Conservation (phyloP, 257 asterid genomes). For the Paraleonurus japonicus region DNA sequence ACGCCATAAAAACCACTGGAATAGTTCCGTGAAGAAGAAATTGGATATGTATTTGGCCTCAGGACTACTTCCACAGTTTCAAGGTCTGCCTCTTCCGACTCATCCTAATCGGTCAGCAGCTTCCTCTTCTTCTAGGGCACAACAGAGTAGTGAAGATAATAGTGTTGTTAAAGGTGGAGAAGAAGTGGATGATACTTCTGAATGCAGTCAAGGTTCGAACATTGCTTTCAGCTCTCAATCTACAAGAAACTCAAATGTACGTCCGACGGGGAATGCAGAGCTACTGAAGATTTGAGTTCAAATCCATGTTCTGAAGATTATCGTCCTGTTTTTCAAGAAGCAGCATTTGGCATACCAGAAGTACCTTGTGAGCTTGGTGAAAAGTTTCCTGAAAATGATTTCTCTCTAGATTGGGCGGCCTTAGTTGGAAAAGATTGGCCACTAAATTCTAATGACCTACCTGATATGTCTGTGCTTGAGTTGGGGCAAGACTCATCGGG, state of each 20-base stretch:
- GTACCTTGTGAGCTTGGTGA: conserved; percentile 47
- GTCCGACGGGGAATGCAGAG: conserved; percentile 37
- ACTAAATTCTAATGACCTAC: conserved; percentile 54
- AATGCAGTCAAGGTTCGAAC: conserved; percentile 80
- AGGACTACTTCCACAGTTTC: conserved; percentile 79
- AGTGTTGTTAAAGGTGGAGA: conserved; percentile 55
- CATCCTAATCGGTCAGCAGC: conserved; percentile 48
- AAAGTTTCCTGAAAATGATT: conserved; percentile 50
- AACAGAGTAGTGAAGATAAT: conserved; percentile 73
- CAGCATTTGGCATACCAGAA: conserved; percentile 40
- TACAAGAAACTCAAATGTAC: conserved; percentile 39
- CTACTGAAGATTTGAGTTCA: conserved; percentile 47
- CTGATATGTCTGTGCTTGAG: conserved; percentile 57
- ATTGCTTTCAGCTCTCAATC: conserved; percentile 54
- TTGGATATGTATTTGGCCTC: conserved; percentile 84
- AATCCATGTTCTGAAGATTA: conserved; percentile 42
- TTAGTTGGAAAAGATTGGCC: conserved; percentile 64
- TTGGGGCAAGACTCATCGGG: conserved; percentile 52
- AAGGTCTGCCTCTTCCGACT: conserved; percentile 53
- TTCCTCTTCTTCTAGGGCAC: conserved; percentile 65
- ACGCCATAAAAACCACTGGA: conserved; percentile 97
- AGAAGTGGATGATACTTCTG: conserved; percentile 79
- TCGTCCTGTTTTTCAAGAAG: conserved; percentile 45
- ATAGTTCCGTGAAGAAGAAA: conserved; percentile 96
- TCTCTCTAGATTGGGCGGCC: conserved; percentile 56